These are phyloP conservation scores for Fusarium pseudocircinatum DNA, from an alignment of 2,329 filamentous ascomycete species.

Conservation along the genomic window DNA sequence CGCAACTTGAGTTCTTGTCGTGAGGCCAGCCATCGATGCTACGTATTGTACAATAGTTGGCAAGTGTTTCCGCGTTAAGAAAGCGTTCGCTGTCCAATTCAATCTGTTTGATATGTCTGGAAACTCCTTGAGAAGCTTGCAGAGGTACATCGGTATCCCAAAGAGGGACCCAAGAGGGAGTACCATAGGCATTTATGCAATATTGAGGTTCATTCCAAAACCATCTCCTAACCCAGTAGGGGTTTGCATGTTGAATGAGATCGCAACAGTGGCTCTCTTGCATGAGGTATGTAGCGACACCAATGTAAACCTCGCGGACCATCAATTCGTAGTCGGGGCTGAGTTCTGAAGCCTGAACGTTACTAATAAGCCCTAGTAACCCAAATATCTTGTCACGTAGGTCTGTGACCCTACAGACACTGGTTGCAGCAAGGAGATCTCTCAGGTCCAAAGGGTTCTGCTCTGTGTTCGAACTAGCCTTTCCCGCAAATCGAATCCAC, in stretches of 20 bases:
- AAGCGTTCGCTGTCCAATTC: fast-evolving
- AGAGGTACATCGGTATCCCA: background rate
- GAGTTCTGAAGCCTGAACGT: fast-evolving
- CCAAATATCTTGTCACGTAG: background rate
- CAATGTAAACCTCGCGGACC: background rate
- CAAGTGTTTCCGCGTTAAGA: fast-evolving
- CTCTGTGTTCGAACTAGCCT: fast-evolving
- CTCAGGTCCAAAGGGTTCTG: fast-evolving
- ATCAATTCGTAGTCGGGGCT: background rate
- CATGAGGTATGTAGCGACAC: fast-evolving
- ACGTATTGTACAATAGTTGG: fast-evolving
- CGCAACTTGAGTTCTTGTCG: fast-evolving
- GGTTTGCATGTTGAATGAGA: background rate
- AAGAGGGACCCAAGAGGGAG: background rate
- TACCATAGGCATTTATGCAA: fast-evolving
- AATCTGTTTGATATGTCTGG: fast-evolving
- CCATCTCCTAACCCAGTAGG: fast-evolving
- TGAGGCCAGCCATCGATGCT: background rate
- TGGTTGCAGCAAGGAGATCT: background rate
- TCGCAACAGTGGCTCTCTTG: background rate
- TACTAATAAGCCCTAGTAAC: background rate
- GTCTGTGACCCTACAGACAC: background rate
- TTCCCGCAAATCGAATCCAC: background rate
- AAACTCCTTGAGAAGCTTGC: fast-evolving
- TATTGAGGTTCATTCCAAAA: fast-evolving